Base-by-base conservation (phyloP, 164 flowering plant species). In the Hamamelis virginiana region DNA sequence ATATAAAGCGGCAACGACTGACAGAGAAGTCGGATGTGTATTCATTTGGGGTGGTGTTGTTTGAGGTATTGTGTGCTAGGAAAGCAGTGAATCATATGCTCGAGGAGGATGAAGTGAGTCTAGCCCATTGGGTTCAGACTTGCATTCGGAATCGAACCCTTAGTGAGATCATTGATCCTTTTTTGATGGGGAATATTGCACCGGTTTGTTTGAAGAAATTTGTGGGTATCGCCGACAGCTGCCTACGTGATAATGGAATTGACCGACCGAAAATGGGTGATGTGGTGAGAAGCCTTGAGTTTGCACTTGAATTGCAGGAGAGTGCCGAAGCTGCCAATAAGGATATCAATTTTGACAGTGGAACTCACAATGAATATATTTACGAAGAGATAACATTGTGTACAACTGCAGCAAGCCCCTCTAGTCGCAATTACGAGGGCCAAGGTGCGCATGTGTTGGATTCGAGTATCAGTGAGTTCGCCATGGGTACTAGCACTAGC, bases 241-340 rank as follows among this genome's bases (percentile, higher is more conserved):
- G 89, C 69, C 5, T 82, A 59, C 23, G 43, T 2, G 79, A 82
- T 13, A 43, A 66, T 0, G 83, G 85, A 6, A 58, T 59, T 8
- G 77, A 82, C 16, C 64, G 89, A 53, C 86, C 87, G 0, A n/a
- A 74, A 1, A 85, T 82, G 86, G 74, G 68, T 0, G 88, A 84
- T 9, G 86, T 84, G 23, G 68, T 65, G 27, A 59, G 77, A 69
- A 53, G 27, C 8, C 72, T 81, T 0, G 74, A 76, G 46, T 75
- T 74, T 19, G 84, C 83, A 1, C 57, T 76, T 63, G 77, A 79
- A 59, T 69, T 83, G 52, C 87, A 85, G 41, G 83, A 74, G 56
- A 52, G 53, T 5, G 67, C 71, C 3, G 84, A 78, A 22, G 63
- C 64, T n/a, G 16, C 26, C 52, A 45, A n/a, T 18, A 52, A 68